These are phyloP conservation scores for Microthlaspi erraticum DNA, from an alignment of 345 rosid genomes.

Conservation along the genomic window DNA sequence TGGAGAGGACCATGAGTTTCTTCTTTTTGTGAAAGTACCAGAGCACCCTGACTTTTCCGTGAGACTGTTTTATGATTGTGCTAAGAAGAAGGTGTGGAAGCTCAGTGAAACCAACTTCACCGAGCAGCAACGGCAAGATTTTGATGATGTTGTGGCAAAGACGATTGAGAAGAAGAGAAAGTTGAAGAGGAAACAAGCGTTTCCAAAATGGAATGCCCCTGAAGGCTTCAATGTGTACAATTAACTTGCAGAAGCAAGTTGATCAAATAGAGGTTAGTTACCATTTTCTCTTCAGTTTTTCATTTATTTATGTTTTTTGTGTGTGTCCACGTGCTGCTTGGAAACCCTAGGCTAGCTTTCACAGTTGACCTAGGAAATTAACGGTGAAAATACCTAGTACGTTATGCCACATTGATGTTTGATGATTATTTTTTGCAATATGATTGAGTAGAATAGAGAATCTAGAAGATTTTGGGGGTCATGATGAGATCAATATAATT, in stretches of 20 bases:
- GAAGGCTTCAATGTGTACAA: no score
- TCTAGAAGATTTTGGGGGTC: no score
- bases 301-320: no score
- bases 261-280: conserved; percentile 24
- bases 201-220: no score
- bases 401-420: background rate
- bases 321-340: background rate
- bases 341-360: no score
- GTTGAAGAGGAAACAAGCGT: no score
- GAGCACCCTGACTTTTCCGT: conserved; percentile 44
- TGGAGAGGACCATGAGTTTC: conserved; percentile 62
- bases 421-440: background rate
- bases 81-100: conserved; percentile 55
- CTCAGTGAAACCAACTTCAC: conserved; percentile 53
- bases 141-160: conserved; percentile 62
- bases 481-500: background rate
- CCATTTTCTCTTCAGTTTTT: conserved; percentile 26
- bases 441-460: background rate
- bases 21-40: no score
- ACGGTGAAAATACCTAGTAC: no score
- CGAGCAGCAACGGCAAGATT: conserved; percentile 54
- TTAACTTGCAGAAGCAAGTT: background rate
- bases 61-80: conserved; percentile 61
- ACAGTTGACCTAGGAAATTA: no score
- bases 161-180: conserved; percentile 35